phyloP scores from a whole-genome alignment of 371 early-diverging fungal genomes.

The Modicella reniformis region DNA sequence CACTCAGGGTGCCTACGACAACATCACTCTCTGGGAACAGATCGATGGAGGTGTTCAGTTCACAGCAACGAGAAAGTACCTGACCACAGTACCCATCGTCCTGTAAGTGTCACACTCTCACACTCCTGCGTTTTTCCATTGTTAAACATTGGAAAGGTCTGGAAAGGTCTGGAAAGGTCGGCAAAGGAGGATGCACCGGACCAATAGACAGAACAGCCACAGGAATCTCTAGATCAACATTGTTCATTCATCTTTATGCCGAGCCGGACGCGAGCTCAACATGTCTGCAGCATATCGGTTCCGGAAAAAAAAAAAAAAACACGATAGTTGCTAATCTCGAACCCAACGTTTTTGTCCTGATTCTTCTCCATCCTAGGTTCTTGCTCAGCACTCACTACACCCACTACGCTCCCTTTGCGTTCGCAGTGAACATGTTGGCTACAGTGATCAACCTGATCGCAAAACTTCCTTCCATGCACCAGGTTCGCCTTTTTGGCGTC shows the following conservation, averaged over 20 bases:
- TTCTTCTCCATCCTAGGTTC: conserved; percentile 72
- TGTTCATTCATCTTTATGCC: too few relatives aligned
- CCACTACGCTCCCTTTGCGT: conserved; percentile 88
- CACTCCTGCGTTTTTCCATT: not conserved
- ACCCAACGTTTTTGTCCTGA: too few relatives aligned
- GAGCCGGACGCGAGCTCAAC: too few relatives aligned
- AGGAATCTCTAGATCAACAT: too few relatives aligned
- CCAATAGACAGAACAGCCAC: too few relatives aligned
- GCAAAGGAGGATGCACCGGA: too few relatives aligned
- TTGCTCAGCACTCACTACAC: conserved; percentile 94
- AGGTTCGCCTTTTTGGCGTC: conserved; percentile 94
- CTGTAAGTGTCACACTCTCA: conserved; percentile 73
- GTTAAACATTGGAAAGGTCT: too few relatives aligned
- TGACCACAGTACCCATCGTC: conserved; percentile 92
- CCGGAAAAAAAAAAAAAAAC: too few relatives aligned
- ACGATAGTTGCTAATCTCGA: too few relatives aligned
- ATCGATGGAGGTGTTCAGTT: conserved; percentile 96
- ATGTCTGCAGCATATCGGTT: not conserved
- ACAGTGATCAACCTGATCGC: conserved; percentile 88
- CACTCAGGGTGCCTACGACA: conserved; percentile 93
- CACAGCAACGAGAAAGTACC: conserved; percentile 94
- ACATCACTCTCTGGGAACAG: conserved; percentile 97
- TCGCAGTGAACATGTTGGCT: conserved; percentile 86
- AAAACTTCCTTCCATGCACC: conserved; percentile 94
- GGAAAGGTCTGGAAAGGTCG: too few relatives aligned